Evolutionary conservation across 306 rosid species (phyloP).

Genomic region (Crotalaria pallida): DNA sequence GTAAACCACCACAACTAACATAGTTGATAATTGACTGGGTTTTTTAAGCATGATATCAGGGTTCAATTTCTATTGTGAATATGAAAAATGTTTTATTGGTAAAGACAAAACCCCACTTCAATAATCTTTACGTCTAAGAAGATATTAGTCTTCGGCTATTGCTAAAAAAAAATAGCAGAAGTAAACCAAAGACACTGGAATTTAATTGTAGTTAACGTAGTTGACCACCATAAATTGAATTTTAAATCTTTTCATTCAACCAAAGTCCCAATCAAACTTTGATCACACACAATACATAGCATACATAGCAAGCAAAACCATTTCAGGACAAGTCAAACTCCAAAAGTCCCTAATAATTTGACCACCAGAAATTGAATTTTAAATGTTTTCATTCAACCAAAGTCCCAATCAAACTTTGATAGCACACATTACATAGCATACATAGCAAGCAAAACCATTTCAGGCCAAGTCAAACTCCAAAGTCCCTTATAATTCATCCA

Average conservation of each 20-base stretch:
- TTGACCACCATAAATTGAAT: background rate
- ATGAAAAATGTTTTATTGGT: too few species aligned
- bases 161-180: too few species aligned
- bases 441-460: conserved; percentile 25
- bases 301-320: conserved; percentile 24
- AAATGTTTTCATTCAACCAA: background rate
- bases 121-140: too few species aligned
- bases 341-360: conserved; percentile 34
- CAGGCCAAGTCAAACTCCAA: conserved; percentile 21
- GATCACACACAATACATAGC: conserved; percentile 20
- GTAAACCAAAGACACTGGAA: background rate
- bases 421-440: conserved; percentile 20
- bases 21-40: too few species aligned
- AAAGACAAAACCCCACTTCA: too few species aligned
- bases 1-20: too few species aligned
- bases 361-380: background rate
- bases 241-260: background rate
- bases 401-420: conserved; percentile 14
- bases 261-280: conserved; percentile 11
- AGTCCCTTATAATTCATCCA: conserved; percentile 33
- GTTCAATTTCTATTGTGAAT: too few species aligned
- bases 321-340: conserved; percentile 17
- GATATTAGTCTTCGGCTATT: too few species aligned
- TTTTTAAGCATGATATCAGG: too few species aligned
- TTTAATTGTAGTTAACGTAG: background rate